These are phyloP conservation scores for Phoma sp. DNA, from an alignment of 2,329 filamentous ascomycete species.

Conservation along the genomic window DNA sequence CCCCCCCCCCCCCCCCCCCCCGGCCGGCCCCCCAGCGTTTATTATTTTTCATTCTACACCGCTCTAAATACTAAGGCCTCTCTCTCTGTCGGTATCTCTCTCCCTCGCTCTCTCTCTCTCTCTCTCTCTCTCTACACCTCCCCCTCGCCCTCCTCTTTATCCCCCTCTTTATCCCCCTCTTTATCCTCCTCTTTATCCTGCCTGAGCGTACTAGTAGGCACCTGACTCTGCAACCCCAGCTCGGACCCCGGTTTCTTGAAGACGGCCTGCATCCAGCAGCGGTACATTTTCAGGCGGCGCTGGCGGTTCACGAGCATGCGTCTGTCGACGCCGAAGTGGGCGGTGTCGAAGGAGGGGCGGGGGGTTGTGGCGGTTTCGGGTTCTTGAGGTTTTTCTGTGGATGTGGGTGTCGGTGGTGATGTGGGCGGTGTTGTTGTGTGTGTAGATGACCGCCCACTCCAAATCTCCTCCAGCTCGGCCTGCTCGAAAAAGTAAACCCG, in stretches of 20 bases:
- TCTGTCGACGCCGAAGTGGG: slow-evolving; percentile 83
- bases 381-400: not conserved
- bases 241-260: slow-evolving; percentile 67
- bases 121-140: not conserved
- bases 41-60: no score
- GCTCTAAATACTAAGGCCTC: no score
- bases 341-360: slow-evolving; percentile 64
- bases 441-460: slow-evolving; percentile 59
- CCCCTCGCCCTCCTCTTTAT: slow-evolving; percentile 9
- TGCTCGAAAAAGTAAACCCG: slow-evolving; percentile 96
- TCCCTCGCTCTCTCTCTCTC: not conserved
- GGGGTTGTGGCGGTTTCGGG: not conserved
- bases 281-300: slow-evolving; percentile 94
- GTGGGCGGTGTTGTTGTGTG: not conserved
- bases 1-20: no score
- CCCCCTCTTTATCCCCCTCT: slow-evolving; percentile 1
- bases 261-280: slow-evolving; percentile 90
- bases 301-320: slow-evolving; percentile 92
- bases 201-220: slow-evolving; percentile 44
- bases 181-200: slow-evolving; percentile 28
- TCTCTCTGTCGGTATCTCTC: no score
- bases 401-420: not conserved
- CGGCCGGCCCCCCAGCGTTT: no score
- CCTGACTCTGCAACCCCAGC: slow-evolving; percentile 33
- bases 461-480: slow-evolving; percentile 80